phyloP scores from a whole-genome alignment of 805 yeast species.

The Ascoidea asiatica region DNA sequence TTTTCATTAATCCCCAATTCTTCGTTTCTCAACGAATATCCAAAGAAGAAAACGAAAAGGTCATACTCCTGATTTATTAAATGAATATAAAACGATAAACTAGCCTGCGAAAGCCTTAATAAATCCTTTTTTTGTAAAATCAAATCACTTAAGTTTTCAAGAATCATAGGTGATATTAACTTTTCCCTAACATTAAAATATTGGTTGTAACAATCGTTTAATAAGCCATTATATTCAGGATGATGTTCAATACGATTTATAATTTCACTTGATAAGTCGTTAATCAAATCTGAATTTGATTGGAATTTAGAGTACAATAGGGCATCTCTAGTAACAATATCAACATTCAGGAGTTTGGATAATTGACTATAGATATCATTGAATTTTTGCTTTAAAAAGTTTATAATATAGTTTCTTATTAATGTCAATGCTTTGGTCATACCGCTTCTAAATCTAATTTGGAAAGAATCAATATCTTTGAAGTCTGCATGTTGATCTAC shows the following conservation, averaged over 20 bases:
- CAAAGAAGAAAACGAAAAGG: slow-evolving; percentile 26
- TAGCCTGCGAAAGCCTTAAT: slow-evolving; percentile 47
- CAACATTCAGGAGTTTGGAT: slow-evolving; percentile 12
- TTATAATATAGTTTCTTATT: slow-evolving; percentile 50
- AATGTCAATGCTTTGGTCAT: slow-evolving; percentile 69
- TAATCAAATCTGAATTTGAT: slow-evolving; percentile 25
- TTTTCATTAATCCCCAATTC: neutral
- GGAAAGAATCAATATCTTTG: slow-evolving; percentile 57
- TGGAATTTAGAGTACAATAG: slow-evolving; percentile 54
- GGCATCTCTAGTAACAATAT: slow-evolving; percentile 41
- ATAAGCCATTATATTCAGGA: slow-evolving; percentile 50
- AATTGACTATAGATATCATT: slow-evolving; percentile 18
- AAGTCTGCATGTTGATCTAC: slow-evolving; percentile 41
- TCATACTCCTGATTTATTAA: slow-evolving; percentile 47
- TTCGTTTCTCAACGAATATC: slow-evolving; percentile 2
- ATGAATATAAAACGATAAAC: slow-evolving; percentile 45
- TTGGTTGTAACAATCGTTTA: slow-evolving; percentile 47
- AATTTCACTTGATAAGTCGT: slow-evolving; percentile 22
- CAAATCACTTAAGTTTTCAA: slow-evolving; percentile 21
- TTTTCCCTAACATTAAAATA: slow-evolving; percentile 47
- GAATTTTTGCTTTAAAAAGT: slow-evolving; percentile 20
- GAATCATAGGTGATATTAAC: slow-evolving; percentile 30
- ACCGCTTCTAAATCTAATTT: slow-evolving; percentile 67
- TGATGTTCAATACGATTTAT: slow-evolving; percentile 23
- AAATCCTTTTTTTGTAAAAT: slow-evolving; percentile 15